Conservation (phyloP, 177 flowering plant species). For the Telopea speciosissima region DNA sequence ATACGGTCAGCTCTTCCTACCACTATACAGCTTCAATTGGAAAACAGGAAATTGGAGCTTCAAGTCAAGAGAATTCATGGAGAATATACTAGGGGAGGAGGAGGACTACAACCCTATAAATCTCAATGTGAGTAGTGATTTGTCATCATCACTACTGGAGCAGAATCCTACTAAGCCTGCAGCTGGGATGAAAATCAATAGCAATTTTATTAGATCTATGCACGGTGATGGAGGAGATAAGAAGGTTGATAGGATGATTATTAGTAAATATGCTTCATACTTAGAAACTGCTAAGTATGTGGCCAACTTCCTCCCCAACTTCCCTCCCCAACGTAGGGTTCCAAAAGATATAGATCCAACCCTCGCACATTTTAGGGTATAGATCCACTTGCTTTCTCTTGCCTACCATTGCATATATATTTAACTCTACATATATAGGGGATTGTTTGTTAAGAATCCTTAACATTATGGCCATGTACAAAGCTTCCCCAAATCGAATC, state of each 20-base stretch:
- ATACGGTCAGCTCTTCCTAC: neutral
- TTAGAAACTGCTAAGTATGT: conserved; percentile 1
- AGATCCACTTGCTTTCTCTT: neutral
- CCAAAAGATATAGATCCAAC: neutral
- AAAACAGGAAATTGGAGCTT: neutral
- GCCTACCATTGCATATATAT: too few species aligned
- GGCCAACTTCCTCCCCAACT: neutral
- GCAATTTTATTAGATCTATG: neutral
- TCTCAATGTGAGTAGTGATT: too few species aligned
- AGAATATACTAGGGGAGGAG: neutral
- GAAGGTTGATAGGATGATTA: neutral
- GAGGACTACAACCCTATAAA: neutral
- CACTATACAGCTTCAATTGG: neutral
- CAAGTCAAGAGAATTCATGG: neutral
- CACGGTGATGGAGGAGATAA: neutral
- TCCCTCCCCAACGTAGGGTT: neutral
- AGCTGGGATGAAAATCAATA: neutral
- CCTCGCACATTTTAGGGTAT: neutral
- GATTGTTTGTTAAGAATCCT: too few species aligned
- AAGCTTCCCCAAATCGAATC: too few species aligned
- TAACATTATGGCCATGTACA: too few species aligned
- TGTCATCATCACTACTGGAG: too few species aligned
- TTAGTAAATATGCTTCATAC: neutral
- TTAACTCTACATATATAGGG: too few species aligned
- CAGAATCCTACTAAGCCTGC: neutral